Base-by-base conservation (phyloP, 2,329 filamentous ascomycete species). In the Neonectria faginata region DNA sequence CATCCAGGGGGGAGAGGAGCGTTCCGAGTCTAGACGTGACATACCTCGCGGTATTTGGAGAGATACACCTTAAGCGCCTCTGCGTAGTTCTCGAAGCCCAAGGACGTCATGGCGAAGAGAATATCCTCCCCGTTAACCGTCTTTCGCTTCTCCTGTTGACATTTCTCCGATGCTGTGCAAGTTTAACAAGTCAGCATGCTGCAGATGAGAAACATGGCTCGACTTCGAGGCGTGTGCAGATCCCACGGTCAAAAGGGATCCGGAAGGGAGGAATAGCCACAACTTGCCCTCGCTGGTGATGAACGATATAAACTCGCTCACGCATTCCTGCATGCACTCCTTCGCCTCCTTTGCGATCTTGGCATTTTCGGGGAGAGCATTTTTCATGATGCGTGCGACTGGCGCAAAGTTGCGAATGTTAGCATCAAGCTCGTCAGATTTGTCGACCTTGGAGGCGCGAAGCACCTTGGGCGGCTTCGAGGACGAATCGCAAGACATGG, bases 361-460 rank as follows among this genome's bases (percentile, higher is more conserved):
- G 72, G 96, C 96, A 77, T 99, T 99, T 71, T 99, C 96, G 56
- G 96, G 96, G 53, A 99, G 86, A 7, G 96, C 96, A 74, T 94
- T 92, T 82, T 99, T 99, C 96, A 99, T 99, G 80, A 99, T 98
- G 62, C 96, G 92, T 71, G 96, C 96, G 76, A 99, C 96, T 99
- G 91, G 90, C 82, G 89, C 91, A 88, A 93, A 94, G 83, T 96
- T 96, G 77, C 91, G 89, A 84, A 96, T 96, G 85, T 97, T 94
- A 97, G 93, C 92, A 88, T 96, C 92, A 74, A 89, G 88, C 65
- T 86, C 78, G 78, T 87, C 85, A 70, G 77, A 75, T 74, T 80
- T 83, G 75, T 85, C 84, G 61, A 76, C 69, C 74, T 83, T 85
- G 63, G 82, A 82, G 71, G 80, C 78, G 77, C 80, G 78, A 73